Conservation (phyloP, 2,329 filamentous ascomycete species). For the Paraphoma sp. region DNA sequence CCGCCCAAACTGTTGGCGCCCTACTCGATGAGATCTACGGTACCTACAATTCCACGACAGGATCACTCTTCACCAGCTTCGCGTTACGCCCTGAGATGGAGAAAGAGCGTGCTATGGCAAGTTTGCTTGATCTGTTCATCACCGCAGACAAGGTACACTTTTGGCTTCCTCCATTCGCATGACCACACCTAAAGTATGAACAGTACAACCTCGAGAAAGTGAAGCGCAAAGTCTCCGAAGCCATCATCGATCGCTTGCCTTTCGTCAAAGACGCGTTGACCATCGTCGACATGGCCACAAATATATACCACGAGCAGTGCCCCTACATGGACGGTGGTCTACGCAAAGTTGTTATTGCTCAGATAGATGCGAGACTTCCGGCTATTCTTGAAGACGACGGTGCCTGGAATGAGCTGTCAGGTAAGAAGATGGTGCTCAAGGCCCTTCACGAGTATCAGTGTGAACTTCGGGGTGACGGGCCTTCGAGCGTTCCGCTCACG, state of each 20-base stretch:
- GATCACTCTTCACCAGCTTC: conserved; percentile 29
- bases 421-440: conserved; percentile 15
- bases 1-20: conserved; percentile 7
- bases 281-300: conserved; percentile 20
- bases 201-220: conserved; percentile 28
- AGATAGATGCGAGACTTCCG: conserved; percentile 13
- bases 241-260: conserved; percentile 26
- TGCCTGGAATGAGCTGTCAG: conserved; percentile 17
- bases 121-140: conserved; percentile 23
- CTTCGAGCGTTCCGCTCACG: too few relatives aligned
- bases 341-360: conserved; percentile 16
- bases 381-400: conserved; percentile 12
- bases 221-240: conserved; percentile 16
- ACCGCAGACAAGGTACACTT: conserved; percentile 27
- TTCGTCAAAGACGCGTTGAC: conserved; percentile 20
- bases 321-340: conserved; percentile 23
- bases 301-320: conserved; percentile 8
- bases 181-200: neutral
- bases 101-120: conserved; percentile 17
- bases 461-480: too few relatives aligned
- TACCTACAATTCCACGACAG: conserved; percentile 19
- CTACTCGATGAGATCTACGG: conserved; percentile 29
- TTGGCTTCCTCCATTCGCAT: neutral
- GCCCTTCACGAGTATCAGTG: conserved; percentile 9
- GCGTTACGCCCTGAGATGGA: conserved; percentile 14